These are phyloP conservation scores for Capillidium rhysosporum DNA, from an alignment of 371 early-diverging fungal genomes.

Conservation along the genomic window DNA sequence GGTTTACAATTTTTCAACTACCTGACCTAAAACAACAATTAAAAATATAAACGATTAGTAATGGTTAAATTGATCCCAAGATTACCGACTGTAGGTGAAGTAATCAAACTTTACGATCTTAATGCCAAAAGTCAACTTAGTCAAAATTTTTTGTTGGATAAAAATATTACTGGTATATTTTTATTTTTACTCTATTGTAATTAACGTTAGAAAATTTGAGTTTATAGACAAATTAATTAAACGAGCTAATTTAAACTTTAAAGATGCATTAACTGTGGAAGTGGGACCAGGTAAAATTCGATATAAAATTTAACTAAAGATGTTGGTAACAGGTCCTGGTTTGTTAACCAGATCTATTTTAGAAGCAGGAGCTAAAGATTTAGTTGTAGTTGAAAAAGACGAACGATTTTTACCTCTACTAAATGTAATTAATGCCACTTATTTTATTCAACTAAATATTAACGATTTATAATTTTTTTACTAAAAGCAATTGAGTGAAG, in stretches of 20 bases:
- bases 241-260: conserved; percentile 27
- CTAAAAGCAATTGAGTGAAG: conserved; percentile 38
- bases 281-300: conserved; percentile 52
- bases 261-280: conserved; percentile 50
- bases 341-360: conserved; percentile 56
- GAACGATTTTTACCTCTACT: conserved; percentile 46
- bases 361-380: conserved; percentile 35
- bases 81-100: conserved; percentile 49
- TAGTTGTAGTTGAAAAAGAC: conserved; percentile 66
- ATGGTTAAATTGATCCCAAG: conserved; percentile 20
- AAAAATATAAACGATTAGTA: not conserved
- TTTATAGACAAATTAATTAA: conserved; percentile 41
- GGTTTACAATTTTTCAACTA: too few relatives aligned
- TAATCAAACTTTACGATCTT: conserved; percentile 55
- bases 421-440: conserved; percentile 17
- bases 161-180: conserved; percentile 47
- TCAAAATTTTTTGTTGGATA: conserved; percentile 73
- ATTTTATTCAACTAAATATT: not conserved
- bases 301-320: not conserved
- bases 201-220: not conserved
- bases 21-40: too few relatives aligned
- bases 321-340: conserved; percentile 33
- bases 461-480: conserved; percentile 1
- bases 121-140: conserved; percentile 49
- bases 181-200: not conserved